A percentile compares a stretch with the other conserved stretches of the same genome.
phyloP scores from a whole-genome alignment of 2,329 filamentous ascomycete genomes.

The Monilinia aucupariae region DNA sequence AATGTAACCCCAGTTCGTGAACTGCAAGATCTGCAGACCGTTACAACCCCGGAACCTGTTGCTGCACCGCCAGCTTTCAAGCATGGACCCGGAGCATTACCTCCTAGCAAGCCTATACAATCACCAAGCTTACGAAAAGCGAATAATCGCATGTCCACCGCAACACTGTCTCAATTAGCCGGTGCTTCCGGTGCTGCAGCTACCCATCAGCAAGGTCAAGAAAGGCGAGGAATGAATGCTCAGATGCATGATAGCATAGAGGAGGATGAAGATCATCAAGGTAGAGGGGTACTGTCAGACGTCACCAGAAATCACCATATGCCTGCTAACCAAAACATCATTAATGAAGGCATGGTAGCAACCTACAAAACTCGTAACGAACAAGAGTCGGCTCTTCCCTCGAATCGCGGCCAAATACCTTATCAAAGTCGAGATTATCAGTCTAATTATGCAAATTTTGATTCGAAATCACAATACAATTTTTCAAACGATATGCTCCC shows the following conservation, averaged over 20 bases:
- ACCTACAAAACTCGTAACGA: conserved; percentile 21
- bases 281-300: conserved; percentile 38
- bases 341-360: conserved; percentile 36
- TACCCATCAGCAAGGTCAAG: conserved; percentile 39
- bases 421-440: conserved; percentile 18
- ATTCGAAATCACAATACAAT: conserved; percentile 23
- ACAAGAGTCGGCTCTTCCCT: conserved; percentile 7
- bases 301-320: conserved; percentile 33
- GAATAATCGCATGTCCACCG: conserved; percentile 76
- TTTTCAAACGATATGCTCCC: conserved; percentile 16
- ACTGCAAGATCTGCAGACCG: conserved; percentile 53
- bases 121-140: conserved; percentile 73
- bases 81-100: conserved; percentile 66
- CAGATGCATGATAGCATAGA: conserved; percentile 25
- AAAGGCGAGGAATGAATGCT: conserved; percentile 23
- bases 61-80: conserved; percentile 72
- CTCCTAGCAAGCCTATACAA: conserved; percentile 63
- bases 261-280: conserved; percentile 35
- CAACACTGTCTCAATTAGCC: conserved; percentile 74
- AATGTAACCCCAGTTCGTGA: conserved; percentile 43
- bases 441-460: not conserved
- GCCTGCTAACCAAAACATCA: conserved; percentile 34
- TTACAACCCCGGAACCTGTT: conserved; percentile 63
- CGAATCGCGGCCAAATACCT: conserved; percentile 20
- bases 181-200: conserved; percentile 54